Percentiles rank a stretch among this genome's conserved stretches.
Evolutionary conservation across 768 basidiomycete species (phyloP).

Genomic region (Crucibulum laeve): DNA sequence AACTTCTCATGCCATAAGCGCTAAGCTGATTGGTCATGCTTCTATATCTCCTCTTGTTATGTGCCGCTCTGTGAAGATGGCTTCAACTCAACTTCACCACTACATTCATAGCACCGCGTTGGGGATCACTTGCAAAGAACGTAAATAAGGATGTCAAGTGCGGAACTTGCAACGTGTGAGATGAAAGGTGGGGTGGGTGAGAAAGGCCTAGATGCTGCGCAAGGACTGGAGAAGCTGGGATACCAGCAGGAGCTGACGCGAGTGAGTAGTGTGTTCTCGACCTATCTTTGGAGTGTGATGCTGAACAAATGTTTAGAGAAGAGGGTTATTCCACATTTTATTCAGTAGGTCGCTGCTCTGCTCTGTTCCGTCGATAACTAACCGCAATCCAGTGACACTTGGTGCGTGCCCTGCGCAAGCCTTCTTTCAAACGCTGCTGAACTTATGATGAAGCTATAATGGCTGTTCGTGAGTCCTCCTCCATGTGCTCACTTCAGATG

Average conservation of each 20-base stretch:
- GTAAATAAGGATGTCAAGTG: too few relatives aligned
- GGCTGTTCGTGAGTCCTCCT: slow-evolving; percentile 48
- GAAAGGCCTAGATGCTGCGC: too few relatives aligned
- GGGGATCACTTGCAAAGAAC: too few relatives aligned
- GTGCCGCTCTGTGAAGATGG: too few relatives aligned
- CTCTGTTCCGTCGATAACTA: neutral
- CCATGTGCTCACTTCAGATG: neutral
- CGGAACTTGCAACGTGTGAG: neutral
- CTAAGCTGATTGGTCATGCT: too few relatives aligned
- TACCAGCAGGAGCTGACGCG: slow-evolving; percentile 53
- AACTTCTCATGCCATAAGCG: too few relatives aligned
- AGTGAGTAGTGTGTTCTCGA: slow-evolving; percentile 23
- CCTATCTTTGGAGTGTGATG: neutral
- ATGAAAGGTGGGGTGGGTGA: neutral
- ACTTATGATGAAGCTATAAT: slow-evolving; percentile 41
- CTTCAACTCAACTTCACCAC: too few relatives aligned
- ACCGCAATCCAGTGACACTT: slow-evolving; percentile 36
- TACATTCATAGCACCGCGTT: too few relatives aligned
- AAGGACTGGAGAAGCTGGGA: slow-evolving; percentile 46
- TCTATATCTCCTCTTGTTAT: too few relatives aligned
- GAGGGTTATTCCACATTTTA: slow-evolving; percentile 47
- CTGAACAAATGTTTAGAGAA: slow-evolving; percentile 25
- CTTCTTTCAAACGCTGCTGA: too few relatives aligned
- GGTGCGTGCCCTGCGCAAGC: slow-evolving; percentile 30
- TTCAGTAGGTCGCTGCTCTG: slow-evolving; percentile 38